Evolutionary conservation across 1,139 yeast genomes (phyloP), one percentile per base, ranked within the genome.

Genomic region (Zygoascus hellenicus): DNA sequence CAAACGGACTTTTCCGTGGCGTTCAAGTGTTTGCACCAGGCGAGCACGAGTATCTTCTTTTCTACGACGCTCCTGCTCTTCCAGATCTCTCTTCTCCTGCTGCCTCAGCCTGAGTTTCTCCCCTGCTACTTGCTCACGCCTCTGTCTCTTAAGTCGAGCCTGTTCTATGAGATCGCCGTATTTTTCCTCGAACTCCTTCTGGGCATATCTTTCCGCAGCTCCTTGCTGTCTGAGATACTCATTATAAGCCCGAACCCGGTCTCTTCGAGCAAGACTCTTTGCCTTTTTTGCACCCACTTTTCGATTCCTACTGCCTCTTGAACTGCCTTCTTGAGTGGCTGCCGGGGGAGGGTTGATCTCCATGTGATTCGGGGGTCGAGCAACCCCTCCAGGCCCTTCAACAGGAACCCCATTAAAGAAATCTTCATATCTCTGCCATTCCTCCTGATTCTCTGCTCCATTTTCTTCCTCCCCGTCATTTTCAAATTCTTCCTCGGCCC

Each of bases 221-320:
- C 64, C 64, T 46, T 51, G 53, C 46, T 60, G 60, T 14, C 66
- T 51, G 37, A 64, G 57, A 45, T 54, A 59, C 51, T 64, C 68
- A 45, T 54, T 58, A 48, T 61, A 64, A 14, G 64, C 64, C 11
- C 67, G 47, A 14, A 62, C 54, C 37, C 57, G 65, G 40, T 63
- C 68, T 36, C 58, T 46, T 26, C 56, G 48, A 2, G 64, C 67
- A 38, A 63, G 55, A 16, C 66, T 60, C 45, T 56, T 57, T 37
- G 67, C 59, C 55, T 64, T 64, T 46, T 64, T 64, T 13, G 61
- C 51, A 15, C 68, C 67, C 2, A 64, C 66, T 3, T 51, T 46
- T 9, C 58, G 49, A 34, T 52, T 54, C 28, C 47, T 22, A 41
- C 17, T 5, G 46, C 33, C 30, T 30, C 41, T 17, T 3, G 40